Evolutionary conservation across 371 early-diverging fungal genomes (phyloP).

Genomic region (Nematocida sp.): DNA sequence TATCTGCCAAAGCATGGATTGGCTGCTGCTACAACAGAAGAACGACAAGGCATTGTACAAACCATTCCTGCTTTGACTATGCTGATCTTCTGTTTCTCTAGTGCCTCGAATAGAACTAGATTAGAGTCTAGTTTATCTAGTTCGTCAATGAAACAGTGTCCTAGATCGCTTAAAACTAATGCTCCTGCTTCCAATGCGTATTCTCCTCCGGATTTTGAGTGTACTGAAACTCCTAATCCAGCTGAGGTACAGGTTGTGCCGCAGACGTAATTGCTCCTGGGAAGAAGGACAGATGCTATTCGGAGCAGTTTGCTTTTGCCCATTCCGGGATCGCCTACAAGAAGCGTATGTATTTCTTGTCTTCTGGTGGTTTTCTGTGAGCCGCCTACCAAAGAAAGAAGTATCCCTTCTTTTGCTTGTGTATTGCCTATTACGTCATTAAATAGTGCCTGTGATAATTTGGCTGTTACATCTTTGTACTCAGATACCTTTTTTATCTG

Average conservation of each 20-base stretch:
- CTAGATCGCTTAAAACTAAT: conserved; percentile 68
- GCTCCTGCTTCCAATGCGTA: conserved; percentile 72
- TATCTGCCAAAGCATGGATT: conserved; percentile 63
- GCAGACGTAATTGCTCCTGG: conserved; percentile 68
- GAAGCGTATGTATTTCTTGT: conserved; percentile 61
- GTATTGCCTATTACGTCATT: conserved; percentile 70
- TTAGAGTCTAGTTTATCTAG: conserved; percentile 68
- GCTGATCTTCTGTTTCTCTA: conserved; percentile 61
- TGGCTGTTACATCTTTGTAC: conserved; percentile 61
- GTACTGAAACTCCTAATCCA: conserved; percentile 73
- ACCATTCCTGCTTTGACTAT: conserved; percentile 64
- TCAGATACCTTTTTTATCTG: conserved; percentile 63
- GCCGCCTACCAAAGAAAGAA: conserved; percentile 70
- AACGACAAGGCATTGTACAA: conserved; percentile 58
- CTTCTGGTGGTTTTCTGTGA: conserved; percentile 57
- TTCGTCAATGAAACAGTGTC: conserved; percentile 69
- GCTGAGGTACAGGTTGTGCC: conserved; percentile 70
- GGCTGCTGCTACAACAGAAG: conserved; percentile 61
- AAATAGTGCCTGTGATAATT: conserved; percentile 68
- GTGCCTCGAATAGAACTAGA: conserved; percentile 57
- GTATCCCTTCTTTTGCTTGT: conserved; percentile 68
- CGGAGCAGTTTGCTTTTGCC: conserved; percentile 68
- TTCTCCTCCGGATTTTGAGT: conserved; percentile 70
- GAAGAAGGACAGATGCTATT: conserved; percentile 65
- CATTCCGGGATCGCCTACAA: conserved; percentile 68